Conservation (phyloP, 805 yeast genomes). For the Metschnikowia picachoensis region DNA sequence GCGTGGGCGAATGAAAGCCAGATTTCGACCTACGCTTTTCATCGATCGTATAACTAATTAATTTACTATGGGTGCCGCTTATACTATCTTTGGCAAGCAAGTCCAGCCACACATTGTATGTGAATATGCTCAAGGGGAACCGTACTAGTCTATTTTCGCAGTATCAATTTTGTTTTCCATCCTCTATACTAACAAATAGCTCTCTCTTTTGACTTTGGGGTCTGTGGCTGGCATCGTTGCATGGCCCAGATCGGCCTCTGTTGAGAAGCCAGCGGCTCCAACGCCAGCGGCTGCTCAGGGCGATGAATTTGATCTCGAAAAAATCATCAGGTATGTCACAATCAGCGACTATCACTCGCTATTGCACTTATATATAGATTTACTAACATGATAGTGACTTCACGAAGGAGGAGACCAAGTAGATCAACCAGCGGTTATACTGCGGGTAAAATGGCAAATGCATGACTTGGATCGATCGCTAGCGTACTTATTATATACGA, state of each 20-base stretch:
- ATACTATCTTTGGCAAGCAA: conserved; percentile 42
- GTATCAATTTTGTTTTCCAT: neutral
- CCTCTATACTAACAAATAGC: conserved; percentile 24
- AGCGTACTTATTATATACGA: too few relatives aligned
- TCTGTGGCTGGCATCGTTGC: conserved; percentile 36
- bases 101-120: conserved; percentile 44
- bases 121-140: conserved; percentile 3
- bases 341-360: neutral
- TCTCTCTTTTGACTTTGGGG: conserved; percentile 39
- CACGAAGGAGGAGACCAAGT: conserved; percentile 40
- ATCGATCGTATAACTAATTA: neutral
- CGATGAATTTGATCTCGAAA: conserved; percentile 43
- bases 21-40: too few relatives aligned
- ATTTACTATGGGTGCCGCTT: conserved; percentile 38
- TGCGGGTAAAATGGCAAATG: neutral
- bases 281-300: conserved; percentile 27
- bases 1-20: neutral
- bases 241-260: conserved; percentile 31
- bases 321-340: conserved; percentile 38
- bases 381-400: conserved; percentile 30
- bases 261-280: conserved; percentile 18
- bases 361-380: neutral
- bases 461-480: too few relatives aligned
- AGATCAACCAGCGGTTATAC: conserved; percentile 1
- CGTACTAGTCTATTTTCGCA: neutral